A percentile compares a stretch with the other conserved stretches of the same genome.
phyloP scores from a whole-genome alignment of 208 protist genomes.

The Trichomonas gallinae region DNA sequence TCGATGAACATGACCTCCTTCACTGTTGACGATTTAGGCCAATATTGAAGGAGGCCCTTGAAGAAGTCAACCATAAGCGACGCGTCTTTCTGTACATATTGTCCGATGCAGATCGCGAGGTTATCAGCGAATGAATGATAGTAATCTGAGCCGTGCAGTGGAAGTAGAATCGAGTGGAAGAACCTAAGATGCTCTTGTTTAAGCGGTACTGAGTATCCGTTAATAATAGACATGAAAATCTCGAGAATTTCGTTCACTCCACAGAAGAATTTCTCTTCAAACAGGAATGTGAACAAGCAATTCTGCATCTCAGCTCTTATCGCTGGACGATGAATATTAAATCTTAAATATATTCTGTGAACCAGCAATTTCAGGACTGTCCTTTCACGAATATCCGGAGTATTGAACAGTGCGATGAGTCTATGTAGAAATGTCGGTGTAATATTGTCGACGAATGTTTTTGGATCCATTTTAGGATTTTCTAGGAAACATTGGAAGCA shows the following conservation, averaged over 20 bases:
- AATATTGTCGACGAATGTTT: neutral
- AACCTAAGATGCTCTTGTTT: neutral
- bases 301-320: neutral
- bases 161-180: neutral
- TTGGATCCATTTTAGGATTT: neutral
- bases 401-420: neutral
- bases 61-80: neutral
- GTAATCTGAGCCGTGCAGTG: neutral
- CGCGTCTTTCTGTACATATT: neutral
- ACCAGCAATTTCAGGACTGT: neutral
- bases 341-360: neutral
- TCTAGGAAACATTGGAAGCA: neutral
- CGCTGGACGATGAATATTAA: neutral
- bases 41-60: neutral
- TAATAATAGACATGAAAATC: slow-evolving; percentile 11
- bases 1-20: neutral
- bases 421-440: neutral
- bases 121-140: neutral
- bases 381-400: neutral
- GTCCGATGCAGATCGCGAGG: neutral
- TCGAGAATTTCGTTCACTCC: slow-evolving; percentile 10
- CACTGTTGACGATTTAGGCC: neutral
- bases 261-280: neutral
- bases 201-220: neutral
- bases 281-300: neutral